Evolutionary conservation across 768 basidiomycete species (phyloP), one percentile per base, ranked within the genome.

Genomic region (Peribolospora baueri): DNA sequence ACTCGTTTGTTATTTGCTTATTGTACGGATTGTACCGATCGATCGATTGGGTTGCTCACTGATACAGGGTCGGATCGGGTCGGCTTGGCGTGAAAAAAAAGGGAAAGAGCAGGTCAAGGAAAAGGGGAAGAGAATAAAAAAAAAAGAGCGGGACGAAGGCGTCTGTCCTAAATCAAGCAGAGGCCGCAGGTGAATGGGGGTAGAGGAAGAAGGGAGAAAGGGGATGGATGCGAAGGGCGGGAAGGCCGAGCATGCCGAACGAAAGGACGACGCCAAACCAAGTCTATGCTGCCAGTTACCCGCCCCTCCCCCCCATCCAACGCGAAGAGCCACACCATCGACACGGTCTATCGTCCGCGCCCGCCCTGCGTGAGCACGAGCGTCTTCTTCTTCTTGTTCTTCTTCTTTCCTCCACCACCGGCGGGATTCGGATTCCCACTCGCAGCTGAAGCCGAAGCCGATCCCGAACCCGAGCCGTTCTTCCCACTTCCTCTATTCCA

Each of bases 361-460:
- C 14, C 3, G 47, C n/a, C 3, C 47, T 36, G 13, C 14, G 47
- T 5, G 37, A 48, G 47, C 37, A 48, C 7, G 37, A 5, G 47
- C 14, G 9, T 6, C 37, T 11, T n/a, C 14, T 14, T 6, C 14
- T 5, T 5, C n/a, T 11, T n/a, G n/a, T 36, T 2, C 37, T 48
- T n/a, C 14, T 48, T n/a, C n/a, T 14, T 6, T 48, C 47, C 14
- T 7, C 4, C 13, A 14, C 47, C 9, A 5, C 14, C 10, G n/a
- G 37, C 3, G 47, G 47, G n/a, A 48, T n/a, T 6, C 14, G 47
- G 47, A 48, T 48, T 6, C 14, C 14, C 47, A 48, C 10, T 11
- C 37, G n/a, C 14, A 48, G 47, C 47, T 58, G 3, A 61, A 46
- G 43, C 53, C 55, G 41, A 61, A 25, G 25, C 25, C 25, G 25